Evolutionary conservation across 257 asterid species (phyloP), one percentile per base, ranked within the genome.

Genomic region (Euphrasia confusa): DNA sequence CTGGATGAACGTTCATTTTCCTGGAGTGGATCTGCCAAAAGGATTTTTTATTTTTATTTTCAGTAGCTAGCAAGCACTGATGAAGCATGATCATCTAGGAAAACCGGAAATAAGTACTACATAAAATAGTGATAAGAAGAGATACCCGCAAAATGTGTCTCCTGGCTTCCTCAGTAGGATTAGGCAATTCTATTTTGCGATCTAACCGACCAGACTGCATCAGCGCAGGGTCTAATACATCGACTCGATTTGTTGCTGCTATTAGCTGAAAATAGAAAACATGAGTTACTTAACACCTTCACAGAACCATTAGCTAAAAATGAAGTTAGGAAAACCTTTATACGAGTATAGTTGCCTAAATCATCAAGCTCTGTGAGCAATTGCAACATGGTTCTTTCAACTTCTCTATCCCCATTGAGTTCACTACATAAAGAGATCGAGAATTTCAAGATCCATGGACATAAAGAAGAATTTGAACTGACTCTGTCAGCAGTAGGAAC

Each of bases 161-260:
- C 74, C 95, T 82, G 58, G 94, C 95, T 72, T 87, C 95, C 70
- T 87, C 98, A 6, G 96, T 70, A 26, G 98, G 98, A 74, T 91
- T 96, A 28, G 98, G 98, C 59, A 91, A 92, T 71, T 92, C 98
- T 54, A 92, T 92, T 74, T 92, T 92, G 52, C 97, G 98, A 83
- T 92, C 98, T 75, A 92, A 78, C 54, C 97, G 84, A 66, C 98
- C 98, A 65, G 98, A 86, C 9, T 95, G 77, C 95, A 92, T 81
- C 30, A 92, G 75, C 37, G 98, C 97, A 71, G 98, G 98, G 79
- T 92, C 98, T 61, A 92, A 75, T 64, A 92, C 83, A 77, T 92
- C 98, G 50, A 95, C 98, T 72, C 98, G 77, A 69, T 92, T 92
- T 11, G 98, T 92, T 37, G 98, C 98, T 48, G 97, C 98, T 71